phyloP scores from a whole-genome alignment of 176 grass and related monocot species.

The Oryza meridionalis region DNA sequence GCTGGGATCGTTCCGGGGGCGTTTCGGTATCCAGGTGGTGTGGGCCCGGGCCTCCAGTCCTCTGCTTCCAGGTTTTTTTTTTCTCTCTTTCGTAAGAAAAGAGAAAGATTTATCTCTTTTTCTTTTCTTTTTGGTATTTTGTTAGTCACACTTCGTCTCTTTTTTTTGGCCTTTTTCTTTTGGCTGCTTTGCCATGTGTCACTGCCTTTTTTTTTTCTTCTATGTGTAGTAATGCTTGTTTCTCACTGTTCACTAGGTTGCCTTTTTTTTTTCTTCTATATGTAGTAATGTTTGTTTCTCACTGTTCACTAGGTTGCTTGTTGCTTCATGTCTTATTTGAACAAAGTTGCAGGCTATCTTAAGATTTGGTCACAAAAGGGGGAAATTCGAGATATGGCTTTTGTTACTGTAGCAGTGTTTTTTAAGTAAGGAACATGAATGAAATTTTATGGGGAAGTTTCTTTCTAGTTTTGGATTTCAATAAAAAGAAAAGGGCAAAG shows the following conservation, averaged over 20 bases:
- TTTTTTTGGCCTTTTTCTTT: not conserved
- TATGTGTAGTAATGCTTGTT: not conserved
- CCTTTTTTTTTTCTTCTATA: not conserved
- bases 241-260: not conserved
- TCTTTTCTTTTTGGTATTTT: not conserved
- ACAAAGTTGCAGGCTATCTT: not conserved
- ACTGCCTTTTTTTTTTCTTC: not conserved
- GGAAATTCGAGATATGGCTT: not conserved
- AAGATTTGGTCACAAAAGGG: too few relatives aligned
- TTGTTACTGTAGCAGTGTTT: not conserved
- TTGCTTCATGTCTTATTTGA: not conserved
- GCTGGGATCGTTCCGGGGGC: not conserved
- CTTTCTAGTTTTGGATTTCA: not conserved
- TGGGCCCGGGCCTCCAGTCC: not conserved
- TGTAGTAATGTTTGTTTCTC: not conserved
- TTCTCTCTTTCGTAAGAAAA: not conserved
- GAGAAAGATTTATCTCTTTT: not conserved
- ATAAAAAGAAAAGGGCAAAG: too few relatives aligned
- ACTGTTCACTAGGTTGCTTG: not conserved
- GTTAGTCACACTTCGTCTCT: not conserved
- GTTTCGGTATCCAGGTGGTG: not conserved
- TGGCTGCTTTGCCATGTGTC: not conserved
- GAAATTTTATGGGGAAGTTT: not conserved
- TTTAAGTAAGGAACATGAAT: not conserved
- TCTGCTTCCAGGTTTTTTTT: not conserved